A percentile compares a stretch with the other conserved stretches of the same genome.
These are phyloP conservation scores for Ustilago nuda DNA, from an alignment of 1,284 basidiomycete genomes.

Conservation along the genomic window DNA sequence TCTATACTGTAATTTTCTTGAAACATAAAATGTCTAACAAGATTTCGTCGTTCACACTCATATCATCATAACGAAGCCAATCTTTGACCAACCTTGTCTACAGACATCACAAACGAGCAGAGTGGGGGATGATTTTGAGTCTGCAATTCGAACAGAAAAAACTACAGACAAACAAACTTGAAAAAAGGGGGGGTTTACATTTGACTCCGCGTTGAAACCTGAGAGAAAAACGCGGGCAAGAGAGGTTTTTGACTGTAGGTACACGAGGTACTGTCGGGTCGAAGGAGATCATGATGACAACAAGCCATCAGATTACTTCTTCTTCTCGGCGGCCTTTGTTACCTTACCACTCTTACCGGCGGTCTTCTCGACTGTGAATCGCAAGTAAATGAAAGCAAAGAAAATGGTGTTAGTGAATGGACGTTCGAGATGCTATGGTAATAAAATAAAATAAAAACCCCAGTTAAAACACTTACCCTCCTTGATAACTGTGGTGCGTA, in stretches of 20 bases:
- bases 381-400: not conserved
- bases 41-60: too few relatives aligned
- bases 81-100: too few relatives aligned
- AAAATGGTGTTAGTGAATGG: not conserved
- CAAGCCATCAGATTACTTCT: constrained; percentile 57
- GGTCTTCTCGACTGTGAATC: constrained; percentile 16
- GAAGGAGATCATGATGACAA: not conserved
- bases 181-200: constrained; percentile 25
- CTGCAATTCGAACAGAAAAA: constrained; percentile 2
- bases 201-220: constrained; percentile 47
- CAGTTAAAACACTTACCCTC: too few relatives aligned
- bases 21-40: too few relatives aligned
- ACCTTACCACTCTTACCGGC: constrained; percentile 73
- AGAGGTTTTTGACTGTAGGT: not conserved
- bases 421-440: too few relatives aligned
- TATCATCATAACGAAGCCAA: too few relatives aligned
- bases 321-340: constrained; percentile 93
- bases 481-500: too few relatives aligned
- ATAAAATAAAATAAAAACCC: too few relatives aligned
- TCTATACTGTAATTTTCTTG: too few relatives aligned
- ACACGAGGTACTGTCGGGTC: too few relatives aligned
- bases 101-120: too few relatives aligned
- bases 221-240: constrained; percentile 30
- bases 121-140: constrained; percentile 1
- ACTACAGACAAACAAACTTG: constrained; percentile 1